phyloP scores from a whole-genome alignment of 345 rosid species.

The Lumnitzera racemosa region DNA sequence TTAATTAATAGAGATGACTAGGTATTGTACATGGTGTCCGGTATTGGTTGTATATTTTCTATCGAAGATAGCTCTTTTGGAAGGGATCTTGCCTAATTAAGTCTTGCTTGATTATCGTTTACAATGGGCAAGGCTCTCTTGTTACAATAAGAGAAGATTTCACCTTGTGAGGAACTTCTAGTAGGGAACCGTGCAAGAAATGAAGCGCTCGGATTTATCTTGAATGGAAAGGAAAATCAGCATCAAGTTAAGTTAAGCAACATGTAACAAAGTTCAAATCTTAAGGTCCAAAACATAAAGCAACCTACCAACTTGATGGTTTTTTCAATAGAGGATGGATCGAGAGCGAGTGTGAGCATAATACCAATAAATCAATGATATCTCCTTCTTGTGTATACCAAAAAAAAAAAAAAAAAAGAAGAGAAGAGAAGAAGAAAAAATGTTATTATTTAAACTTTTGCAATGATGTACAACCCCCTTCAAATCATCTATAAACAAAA shows the following conservation, averaged over 20 bases:
- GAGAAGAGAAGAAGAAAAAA: too few relatives aligned
- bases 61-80: background rate
- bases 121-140: background rate
- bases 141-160: background rate
- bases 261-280: background rate
- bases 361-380: constrained; percentile 1
- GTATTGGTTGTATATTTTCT: too few relatives aligned
- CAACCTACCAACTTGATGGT: background rate
- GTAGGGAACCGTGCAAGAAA: too few relatives aligned
- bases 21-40: too few relatives aligned
- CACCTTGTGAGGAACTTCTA: too few relatives aligned
- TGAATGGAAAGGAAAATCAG: too few relatives aligned
- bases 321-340: constrained; percentile 7
- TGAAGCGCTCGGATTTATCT: too few relatives aligned
- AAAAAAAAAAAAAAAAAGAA: background rate
- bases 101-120: constrained; percentile 6
- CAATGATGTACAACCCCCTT: too few relatives aligned
- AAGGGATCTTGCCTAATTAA: background rate
- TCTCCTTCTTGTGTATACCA: constrained; percentile 2
- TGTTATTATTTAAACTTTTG: too few relatives aligned
- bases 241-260: too few relatives aligned
- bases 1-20: too few relatives aligned
- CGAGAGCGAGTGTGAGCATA: background rate
- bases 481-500: too few relatives aligned
- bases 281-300: background rate